Percentiles rank a stretch among this genome's conserved stretches.
Evolutionary conservation across 1,139 yeast genomes (phyloP).

Genomic region (Wickerhamomyces sp.): DNA sequence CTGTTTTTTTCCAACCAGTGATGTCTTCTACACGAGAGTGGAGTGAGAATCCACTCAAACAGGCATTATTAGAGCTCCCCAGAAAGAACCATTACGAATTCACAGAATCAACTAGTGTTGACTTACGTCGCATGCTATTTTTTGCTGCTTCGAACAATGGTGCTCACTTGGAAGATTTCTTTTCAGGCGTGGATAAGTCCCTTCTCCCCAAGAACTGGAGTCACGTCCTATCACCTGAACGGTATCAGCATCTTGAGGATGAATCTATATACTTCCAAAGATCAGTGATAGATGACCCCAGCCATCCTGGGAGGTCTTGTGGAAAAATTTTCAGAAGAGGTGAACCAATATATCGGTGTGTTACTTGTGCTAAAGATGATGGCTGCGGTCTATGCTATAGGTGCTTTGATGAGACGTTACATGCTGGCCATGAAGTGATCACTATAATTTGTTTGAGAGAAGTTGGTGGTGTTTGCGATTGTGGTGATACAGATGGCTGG

Average conservation of each 20-base stretch:
- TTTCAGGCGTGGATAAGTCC: slow-evolving; percentile 34
- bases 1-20: too few relatives aligned
- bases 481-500: slow-evolving; percentile 91
- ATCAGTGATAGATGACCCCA: slow-evolving; percentile 35
- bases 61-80: slow-evolving; percentile 22
- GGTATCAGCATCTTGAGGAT: slow-evolving; percentile 18
- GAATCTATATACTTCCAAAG: slow-evolving; percentile 22
- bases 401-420: slow-evolving; percentile 70
- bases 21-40: slow-evolving; percentile 6
- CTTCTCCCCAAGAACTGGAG: slow-evolving; percentile 27
- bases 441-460: slow-evolving; percentile 72
- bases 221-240: slow-evolving; percentile 27
- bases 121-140: slow-evolving; percentile 46
- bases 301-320: slow-evolving; percentile 71
- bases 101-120: slow-evolving; percentile 16
- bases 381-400: slow-evolving; percentile 80
- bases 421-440: slow-evolving; percentile 71
- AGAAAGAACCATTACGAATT: slow-evolving; percentile 17
- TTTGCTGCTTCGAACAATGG: slow-evolving; percentile 48
- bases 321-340: slow-evolving; percentile 72
- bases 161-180: slow-evolving; percentile 41
- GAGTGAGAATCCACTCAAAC: slow-evolving; percentile 18
- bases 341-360: slow-evolving; percentile 81
- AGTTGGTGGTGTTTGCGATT: slow-evolving; percentile 92
- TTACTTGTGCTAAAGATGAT: slow-evolving; percentile 80